These are phyloP conservation scores for Ormosia semicastrata DNA, from an alignment of 306 rosid species.

Conservation along the genomic window DNA sequence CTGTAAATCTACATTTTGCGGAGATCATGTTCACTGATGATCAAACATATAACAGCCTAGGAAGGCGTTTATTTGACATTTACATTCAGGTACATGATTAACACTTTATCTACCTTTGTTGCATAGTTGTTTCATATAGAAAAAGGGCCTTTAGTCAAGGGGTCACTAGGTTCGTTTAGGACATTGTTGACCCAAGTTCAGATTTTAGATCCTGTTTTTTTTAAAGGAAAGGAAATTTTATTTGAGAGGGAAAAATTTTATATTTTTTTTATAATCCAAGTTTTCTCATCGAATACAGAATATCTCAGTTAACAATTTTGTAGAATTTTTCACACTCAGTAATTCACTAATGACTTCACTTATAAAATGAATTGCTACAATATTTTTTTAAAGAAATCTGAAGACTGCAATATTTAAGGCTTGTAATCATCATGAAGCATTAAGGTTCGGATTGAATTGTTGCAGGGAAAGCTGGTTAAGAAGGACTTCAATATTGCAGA, in stretches of 20 bases:
- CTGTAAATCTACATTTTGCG: slow-evolving; percentile 48
- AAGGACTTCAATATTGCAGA: slow-evolving; percentile 61
- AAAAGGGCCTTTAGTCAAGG: not conserved
- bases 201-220: not conserved
- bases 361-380: not conserved
- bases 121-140: not conserved
- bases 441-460: not conserved
- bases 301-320: not conserved
- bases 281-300: not conserved
- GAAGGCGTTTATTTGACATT: slow-evolving; percentile 56
- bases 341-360: not conserved
- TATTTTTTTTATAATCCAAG: not conserved
- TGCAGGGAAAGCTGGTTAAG: slow-evolving; percentile 37
- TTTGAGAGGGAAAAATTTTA: not conserved
- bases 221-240: not conserved
- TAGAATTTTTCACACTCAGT: not conserved
- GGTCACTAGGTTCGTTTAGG: not conserved
- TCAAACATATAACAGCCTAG: slow-evolving; percentile 38
- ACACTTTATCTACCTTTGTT: not conserved
- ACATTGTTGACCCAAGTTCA: not conserved
- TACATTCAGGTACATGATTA: slow-evolving; percentile 48
- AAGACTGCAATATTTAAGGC: not conserved
- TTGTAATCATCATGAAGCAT: not conserved
- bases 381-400: not conserved
- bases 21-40: slow-evolving; percentile 41